Evolutionary conservation across 306 rosid genomes (phyloP), one percentile per base, ranked within the genome.

Genomic region (Cucurbita argyrosperma): DNA sequence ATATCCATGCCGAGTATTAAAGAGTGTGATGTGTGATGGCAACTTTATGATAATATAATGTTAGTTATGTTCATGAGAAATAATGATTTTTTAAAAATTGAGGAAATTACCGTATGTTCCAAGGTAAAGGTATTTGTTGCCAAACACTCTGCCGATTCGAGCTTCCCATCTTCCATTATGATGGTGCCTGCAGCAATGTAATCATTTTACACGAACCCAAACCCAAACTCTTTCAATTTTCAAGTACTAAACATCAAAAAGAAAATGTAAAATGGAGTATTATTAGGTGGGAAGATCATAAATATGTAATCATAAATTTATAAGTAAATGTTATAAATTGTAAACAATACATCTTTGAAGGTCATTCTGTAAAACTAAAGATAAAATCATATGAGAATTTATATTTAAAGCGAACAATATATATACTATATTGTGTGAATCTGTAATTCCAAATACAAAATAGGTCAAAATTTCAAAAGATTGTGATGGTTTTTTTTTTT

Each of bases 161-260:
- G 88, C 88, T 76, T 84, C 88, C 88, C 88, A 84, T 82, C 84
- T 77, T 71, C 88, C 88, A 82, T 84, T 84, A 52, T 84, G 88
- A 47, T 84, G 88, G 66, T 84, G 88, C 69, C 88, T 84, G 80
- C 76, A 71, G 66, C 74, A 71, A 35, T 40, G 35, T 15, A 63
- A 39, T 63, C 19, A 15, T 13, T 13, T 6, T 43, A 18, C 58
- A 49, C 16, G 15, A n/a, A 61, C 10, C 59, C 26, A 61, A 56
- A 74, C 15, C 59, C 26, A 61, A 56, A 74, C 15, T 74, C 35
- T 55, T 42, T 53, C 37, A 40, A 72, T 52, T 39, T 35, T 26
- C 10, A 53, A 49, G 13, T 46, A 19, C 12, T 68, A 68, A 21
- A 5, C 12, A 46, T 45, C 0, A 10, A 70, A 49, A 10, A 70